Evolutionary conservation across 805 yeast species (phyloP).

Genomic region (Sungouiozyma ichnusensis): DNA sequence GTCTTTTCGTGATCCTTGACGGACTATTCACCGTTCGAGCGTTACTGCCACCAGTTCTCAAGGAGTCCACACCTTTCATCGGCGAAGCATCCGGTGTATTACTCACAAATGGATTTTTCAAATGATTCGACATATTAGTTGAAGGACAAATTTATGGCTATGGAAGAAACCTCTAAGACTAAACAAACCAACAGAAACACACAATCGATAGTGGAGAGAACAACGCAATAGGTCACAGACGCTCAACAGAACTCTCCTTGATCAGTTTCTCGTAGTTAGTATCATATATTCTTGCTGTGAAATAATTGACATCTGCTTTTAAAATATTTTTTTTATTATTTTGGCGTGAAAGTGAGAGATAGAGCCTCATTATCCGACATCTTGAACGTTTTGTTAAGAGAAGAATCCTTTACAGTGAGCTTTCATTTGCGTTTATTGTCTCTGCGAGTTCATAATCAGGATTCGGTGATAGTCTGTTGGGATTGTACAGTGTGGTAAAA

Average conservation of each 20-base stretch:
- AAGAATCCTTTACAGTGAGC: too few relatives aligned
- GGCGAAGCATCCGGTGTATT: slow-evolving; percentile 29
- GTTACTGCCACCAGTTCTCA: not conserved
- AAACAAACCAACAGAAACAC: not conserved
- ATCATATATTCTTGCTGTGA: too few relatives aligned
- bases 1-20: slow-evolving; percentile 3
- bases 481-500: slow-evolving; percentile 41
- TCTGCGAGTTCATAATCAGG: slow-evolving; percentile 12
- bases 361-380: too few relatives aligned
- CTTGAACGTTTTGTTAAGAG: too few relatives aligned
- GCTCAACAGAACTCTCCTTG: too few relatives aligned
- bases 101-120: slow-evolving; percentile 23
- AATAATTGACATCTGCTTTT: too few relatives aligned
- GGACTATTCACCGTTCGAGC: not conserved
- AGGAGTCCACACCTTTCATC: slow-evolving; percentile 12
- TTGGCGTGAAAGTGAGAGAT: too few relatives aligned
- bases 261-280: too few relatives aligned
- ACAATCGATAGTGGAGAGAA: too few relatives aligned
- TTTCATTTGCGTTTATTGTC: not conserved
- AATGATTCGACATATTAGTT: slow-evolving; percentile 3
- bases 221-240: too few relatives aligned
- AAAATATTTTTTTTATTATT: too few relatives aligned
- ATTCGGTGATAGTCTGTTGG: slow-evolving; percentile 36
- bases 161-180: not conserved
- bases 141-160: too few relatives aligned